Percentiles rank a stretch among this genome's conserved stretches.
Evolutionary conservation across 805 yeast species (phyloP).

Genomic region (Teunomyces funiuensis): DNA sequence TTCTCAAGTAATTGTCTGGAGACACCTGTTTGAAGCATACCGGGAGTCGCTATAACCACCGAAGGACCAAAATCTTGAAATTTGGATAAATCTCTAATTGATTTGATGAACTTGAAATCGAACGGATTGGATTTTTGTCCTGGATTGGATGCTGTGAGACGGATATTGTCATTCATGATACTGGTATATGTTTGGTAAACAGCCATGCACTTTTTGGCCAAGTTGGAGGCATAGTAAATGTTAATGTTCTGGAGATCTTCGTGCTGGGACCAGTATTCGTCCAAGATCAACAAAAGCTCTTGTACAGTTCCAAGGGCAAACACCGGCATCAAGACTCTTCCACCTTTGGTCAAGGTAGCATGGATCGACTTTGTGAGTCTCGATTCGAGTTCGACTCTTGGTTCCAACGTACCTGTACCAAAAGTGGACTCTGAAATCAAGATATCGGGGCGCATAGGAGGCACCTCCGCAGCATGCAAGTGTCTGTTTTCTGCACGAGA

Average conservation of each 20-base stretch:
- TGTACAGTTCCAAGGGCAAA: slow-evolving; percentile 98
- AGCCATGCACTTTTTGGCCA: slow-evolving; percentile 95
- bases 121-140: slow-evolving; percentile 67
- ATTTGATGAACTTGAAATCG: slow-evolving; percentile 80
- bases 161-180: slow-evolving; percentile 93
- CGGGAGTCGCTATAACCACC: slow-evolving; percentile 95
- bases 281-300: slow-evolving; percentile 83
- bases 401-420: slow-evolving; percentile 97
- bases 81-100: slow-evolving; percentile 73
- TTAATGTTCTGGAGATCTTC: slow-evolving; percentile 79
- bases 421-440: slow-evolving; percentile 93
- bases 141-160: slow-evolving; percentile 50
- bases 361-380: slow-evolving; percentile 81
- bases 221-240: slow-evolving; percentile 86
- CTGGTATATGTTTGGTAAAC: slow-evolving; percentile 95
- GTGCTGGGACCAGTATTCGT: slow-evolving; percentile 90
- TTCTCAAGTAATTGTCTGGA: slow-evolving; percentile 87
- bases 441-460: slow-evolving; percentile 82
- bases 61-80: slow-evolving; percentile 95
- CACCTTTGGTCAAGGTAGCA: slow-evolving; percentile 81
- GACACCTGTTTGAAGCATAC: slow-evolving; percentile 96
- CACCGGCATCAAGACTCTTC: slow-evolving; percentile 88
- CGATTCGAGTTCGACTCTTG: slow-evolving; percentile 79
- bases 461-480: slow-evolving; percentile 91
- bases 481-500: slow-evolving; percentile 96